Evolutionary conservation across 192 early-diverging fungal genomes (phyloP).

Genomic region (Thamnidium elegans): DNA sequence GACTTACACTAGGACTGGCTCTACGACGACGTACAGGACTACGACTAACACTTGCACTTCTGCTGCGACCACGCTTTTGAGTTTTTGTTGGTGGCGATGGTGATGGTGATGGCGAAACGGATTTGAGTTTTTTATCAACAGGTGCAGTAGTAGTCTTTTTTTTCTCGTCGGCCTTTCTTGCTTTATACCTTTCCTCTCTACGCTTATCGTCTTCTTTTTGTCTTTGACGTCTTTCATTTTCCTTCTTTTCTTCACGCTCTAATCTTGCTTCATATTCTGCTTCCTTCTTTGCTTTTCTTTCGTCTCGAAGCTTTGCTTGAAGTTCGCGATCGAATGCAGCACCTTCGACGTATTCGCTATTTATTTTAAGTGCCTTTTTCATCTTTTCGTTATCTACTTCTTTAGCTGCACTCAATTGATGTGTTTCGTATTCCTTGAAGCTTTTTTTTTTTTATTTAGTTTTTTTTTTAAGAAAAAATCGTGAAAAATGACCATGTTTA

Average conservation of each 20-base stretch:
- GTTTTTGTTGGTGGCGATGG: background rate
- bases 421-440: constrained; percentile 64
- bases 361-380: constrained; percentile 67
- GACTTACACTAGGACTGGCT: constrained; percentile 4
- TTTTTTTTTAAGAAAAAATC: background rate
- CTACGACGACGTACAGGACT: constrained; percentile 21
- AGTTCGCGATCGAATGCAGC: constrained; percentile 75
- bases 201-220: background rate
- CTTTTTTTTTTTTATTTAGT: constrained; percentile 11
- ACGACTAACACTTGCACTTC: background rate
- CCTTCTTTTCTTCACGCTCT: background rate
- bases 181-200: constrained; percentile 8
- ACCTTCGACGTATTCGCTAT: constrained; percentile 63
- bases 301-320: constrained; percentile 43
- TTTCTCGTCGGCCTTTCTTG: background rate
- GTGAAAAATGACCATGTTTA: no score
- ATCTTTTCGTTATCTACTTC: constrained; percentile 60
- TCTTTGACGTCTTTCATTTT: background rate
- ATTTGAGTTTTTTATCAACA: background rate
- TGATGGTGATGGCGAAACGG: background rate
- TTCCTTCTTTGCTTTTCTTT: constrained; percentile 15
- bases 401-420: constrained; percentile 71
- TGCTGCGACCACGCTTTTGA: background rate
- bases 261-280: constrained; percentile 5
- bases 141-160: background rate